phyloP scores from a whole-genome alignment of 78 protist species.

The Dictyostelium citrinum region DNA sequence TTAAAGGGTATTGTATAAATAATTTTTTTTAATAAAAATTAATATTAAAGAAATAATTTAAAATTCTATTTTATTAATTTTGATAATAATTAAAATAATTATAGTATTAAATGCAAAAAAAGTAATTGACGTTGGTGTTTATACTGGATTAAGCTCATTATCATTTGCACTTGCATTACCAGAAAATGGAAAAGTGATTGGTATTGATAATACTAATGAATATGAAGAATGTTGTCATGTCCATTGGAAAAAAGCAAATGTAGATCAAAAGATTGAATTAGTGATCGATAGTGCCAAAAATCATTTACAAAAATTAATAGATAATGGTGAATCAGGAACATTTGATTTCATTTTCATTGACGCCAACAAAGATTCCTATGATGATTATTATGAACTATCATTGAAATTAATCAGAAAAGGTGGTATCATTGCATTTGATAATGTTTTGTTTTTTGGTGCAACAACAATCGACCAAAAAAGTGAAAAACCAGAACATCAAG shows the following conservation, averaged over 20 bases:
- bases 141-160: slow-evolving; percentile 78
- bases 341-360: slow-evolving; percentile 86
- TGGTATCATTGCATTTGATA: slow-evolving; percentile 86
- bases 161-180: slow-evolving; percentile 82
- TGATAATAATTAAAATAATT: too few relatives aligned
- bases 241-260: slow-evolving; percentile 76
- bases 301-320: slow-evolving; percentile 40
- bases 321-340: slow-evolving; percentile 55
- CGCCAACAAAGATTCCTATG: slow-evolving; percentile 82
- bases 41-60: too few relatives aligned
- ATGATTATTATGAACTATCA: slow-evolving; percentile 73
- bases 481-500: not conserved
- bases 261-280: slow-evolving; percentile 68
- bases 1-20: not conserved
- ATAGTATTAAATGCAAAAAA: slow-evolving; percentile 68
- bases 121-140: slow-evolving; percentile 84
- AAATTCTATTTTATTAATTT: not conserved
- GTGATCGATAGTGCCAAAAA: slow-evolving; percentile 70
- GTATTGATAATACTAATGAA: slow-evolving; percentile 57
- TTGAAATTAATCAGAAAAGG: slow-evolving; percentile 72
- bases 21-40: not conserved
- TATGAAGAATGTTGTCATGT: slow-evolving; percentile 25
- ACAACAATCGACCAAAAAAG: not conserved
- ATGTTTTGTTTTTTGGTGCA: slow-evolving; percentile 54
- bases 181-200: slow-evolving; percentile 78